Evolutionary conservation across 208 protist genomes (phyloP).

Genomic region (Leishmania braziliensis): DNA sequence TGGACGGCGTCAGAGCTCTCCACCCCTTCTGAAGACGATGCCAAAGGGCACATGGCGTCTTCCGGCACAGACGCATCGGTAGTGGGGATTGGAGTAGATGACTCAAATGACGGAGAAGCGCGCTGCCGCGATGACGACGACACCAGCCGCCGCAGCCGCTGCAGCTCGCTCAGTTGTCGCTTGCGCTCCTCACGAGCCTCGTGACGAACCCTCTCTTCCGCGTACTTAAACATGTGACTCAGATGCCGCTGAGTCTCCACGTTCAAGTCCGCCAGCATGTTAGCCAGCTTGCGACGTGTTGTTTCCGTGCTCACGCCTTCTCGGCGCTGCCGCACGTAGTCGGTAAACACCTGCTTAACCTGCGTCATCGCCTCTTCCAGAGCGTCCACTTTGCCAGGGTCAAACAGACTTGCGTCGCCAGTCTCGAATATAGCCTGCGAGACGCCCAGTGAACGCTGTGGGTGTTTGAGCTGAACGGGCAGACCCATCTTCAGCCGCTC

Average conservation of each 20-base stretch:
- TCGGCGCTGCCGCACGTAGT: constrained; percentile 77
- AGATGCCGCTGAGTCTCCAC: constrained; percentile 78
- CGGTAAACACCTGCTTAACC: constrained; percentile 87
- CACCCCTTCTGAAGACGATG: background rate
- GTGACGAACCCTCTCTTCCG: constrained; percentile 59
- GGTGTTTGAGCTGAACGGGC: constrained; percentile 74
- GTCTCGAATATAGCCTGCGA: constrained; percentile 79
- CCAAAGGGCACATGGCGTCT: background rate
- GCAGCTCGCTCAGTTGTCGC: constrained; percentile 56
- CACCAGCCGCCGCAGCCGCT: constrained; percentile 41
- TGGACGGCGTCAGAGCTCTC: background rate
- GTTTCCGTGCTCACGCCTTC: constrained; percentile 79
- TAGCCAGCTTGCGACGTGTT: constrained; percentile 70
- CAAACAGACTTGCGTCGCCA: constrained; percentile 72
- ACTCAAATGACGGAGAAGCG: background rate
- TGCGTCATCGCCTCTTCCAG: constrained; percentile 84
- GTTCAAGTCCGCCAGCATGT: constrained; percentile 77
- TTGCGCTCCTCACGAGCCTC: constrained; percentile 54
- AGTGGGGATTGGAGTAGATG: background rate
- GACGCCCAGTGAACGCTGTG: constrained; percentile 67
- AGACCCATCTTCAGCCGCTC: constrained; percentile 84
- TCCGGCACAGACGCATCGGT: background rate
- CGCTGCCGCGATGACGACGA: background rate
- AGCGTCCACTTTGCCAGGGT: constrained; percentile 64
- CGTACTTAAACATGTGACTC: constrained; percentile 80